Percentiles rank a stretch among this genome's conserved stretches.
These are phyloP conservation scores for Taphrina flavorubra DNA, from an alignment of 1,139 yeast genomes.

Conservation along the genomic window DNA sequence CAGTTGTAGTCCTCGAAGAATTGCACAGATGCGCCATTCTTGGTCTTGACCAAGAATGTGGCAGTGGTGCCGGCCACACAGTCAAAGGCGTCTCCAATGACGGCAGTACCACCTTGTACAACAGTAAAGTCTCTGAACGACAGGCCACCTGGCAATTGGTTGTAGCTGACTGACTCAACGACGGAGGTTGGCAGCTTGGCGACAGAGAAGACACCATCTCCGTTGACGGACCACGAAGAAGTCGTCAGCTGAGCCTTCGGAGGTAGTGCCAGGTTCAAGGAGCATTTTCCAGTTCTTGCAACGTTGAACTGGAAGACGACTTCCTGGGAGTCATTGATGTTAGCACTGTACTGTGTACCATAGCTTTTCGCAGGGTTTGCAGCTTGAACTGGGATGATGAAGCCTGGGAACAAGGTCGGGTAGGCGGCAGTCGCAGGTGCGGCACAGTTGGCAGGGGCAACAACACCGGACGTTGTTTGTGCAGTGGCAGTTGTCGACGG, in stretches of 20 bases:
- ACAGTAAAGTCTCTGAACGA: slow-evolving; percentile 1
- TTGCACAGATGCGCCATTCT: slow-evolving; percentile 11
- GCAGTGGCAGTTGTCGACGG: neutral
- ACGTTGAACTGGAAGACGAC: slow-evolving; percentile 29
- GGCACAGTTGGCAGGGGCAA: slow-evolving; percentile 20
- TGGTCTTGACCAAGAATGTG: slow-evolving; percentile 10
- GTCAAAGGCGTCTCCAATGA: neutral
- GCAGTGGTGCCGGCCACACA: slow-evolving; percentile 23
- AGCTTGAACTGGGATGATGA: slow-evolving; percentile 17
- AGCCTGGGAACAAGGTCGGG: slow-evolving; percentile 21
- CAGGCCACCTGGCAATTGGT: slow-evolving; percentile 7
- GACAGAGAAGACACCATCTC: slow-evolving; percentile 13
- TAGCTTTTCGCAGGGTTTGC: slow-evolving; percentile 1
- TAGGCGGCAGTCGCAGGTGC: slow-evolving; percentile 16
- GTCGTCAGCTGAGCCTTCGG: slow-evolving; percentile 7
- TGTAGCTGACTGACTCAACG: neutral
- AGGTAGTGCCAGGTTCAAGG: slow-evolving; percentile 19
- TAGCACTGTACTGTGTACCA: slow-evolving; percentile 15
- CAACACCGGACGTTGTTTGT: neutral
- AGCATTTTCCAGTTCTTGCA: slow-evolving; percentile 7
- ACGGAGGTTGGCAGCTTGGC: slow-evolving; percentile 21
- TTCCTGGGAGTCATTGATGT: neutral
- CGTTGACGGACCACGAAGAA: slow-evolving; percentile 24
- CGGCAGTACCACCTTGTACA: slow-evolving; percentile 14
- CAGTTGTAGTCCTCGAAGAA: slow-evolving; percentile 30